Base-by-base conservation (phyloP, 176 grass and related monocot species). In the Ananas comosus region DNA sequence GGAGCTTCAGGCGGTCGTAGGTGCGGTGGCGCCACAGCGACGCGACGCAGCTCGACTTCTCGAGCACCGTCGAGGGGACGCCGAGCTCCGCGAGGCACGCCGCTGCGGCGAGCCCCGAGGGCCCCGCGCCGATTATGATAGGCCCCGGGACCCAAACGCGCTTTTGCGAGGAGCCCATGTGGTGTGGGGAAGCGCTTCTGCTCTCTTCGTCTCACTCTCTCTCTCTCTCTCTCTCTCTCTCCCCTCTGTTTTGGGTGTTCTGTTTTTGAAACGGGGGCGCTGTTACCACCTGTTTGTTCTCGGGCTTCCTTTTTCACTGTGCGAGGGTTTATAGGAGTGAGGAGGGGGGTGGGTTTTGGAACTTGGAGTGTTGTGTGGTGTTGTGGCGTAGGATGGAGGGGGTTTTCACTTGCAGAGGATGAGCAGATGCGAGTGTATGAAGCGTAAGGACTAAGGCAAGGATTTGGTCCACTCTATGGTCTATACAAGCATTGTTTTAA, bases 1-100 rank as follows among this genome's bases (percentile, higher is more conserved):
- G 90, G 50, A 99, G 94, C 58, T 83, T 85, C 56, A 99, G 89
- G 8, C 94, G 82, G 77, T 99, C 87, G 69, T 99, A 99, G 58
- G 85, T 99, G 65, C 87, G 77, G 64, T 93, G 84, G 51, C 84
- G 89, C 94, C 94, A 99, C 28, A 91, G 74, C 70, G 90, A 90
- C 61, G 84, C 94, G 80, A 99, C 83, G 82, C 87, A 93, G 70
- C 75, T 74, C 16, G 81, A 74, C 81, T 75, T 88, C 86, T 99
- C 94, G 1, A 99, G 84, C 69, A 99, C 77, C 27, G 51, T 83
- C 50, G 84, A 58, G 76, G 94, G 89, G 28, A 99, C 83, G 63
- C 89, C 87, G 13, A 75, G 69, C 33, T 81, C 81, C 10, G 89
- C 80, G 2, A 99, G 89, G 80, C 94, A 99, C 11, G 89, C 89